phyloP scores from a whole-genome alignment of 257 asterid species.

The Gentiana macrophylla region DNA sequence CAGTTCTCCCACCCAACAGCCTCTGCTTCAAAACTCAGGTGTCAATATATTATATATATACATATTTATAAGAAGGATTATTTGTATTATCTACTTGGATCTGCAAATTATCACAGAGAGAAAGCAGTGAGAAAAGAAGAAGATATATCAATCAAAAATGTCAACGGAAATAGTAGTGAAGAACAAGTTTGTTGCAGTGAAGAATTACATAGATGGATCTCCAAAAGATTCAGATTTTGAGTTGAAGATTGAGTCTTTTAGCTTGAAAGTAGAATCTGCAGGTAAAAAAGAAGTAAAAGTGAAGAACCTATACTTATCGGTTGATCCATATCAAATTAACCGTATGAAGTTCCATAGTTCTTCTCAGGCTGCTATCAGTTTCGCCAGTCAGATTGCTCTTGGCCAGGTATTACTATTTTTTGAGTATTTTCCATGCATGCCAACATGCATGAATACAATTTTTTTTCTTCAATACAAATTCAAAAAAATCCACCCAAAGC shows the following conservation, averaged over 20 bases:
- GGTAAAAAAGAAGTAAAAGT: constrained; percentile 27
- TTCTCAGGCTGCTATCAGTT: constrained; percentile 29
- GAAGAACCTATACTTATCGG: constrained; percentile 41
- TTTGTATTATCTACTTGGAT: too few species aligned
- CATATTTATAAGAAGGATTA: too few species aligned
- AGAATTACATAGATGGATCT: constrained; percentile 17
- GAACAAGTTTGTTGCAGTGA: constrained; percentile 18
- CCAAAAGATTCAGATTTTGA: constrained; percentile 31
- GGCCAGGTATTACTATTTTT: constrained; percentile 18
- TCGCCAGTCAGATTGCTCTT: constrained; percentile 29
- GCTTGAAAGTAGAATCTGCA: not conserved
- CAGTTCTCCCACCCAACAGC: too few species aligned
- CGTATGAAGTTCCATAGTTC: constrained; percentile 47
- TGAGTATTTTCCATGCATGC: too few species aligned
- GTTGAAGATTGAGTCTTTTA: constrained; percentile 18
- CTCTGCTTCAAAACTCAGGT: too few species aligned
- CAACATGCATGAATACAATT: too few species aligned
- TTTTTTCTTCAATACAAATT: too few species aligned
- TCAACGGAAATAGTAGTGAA: constrained; percentile 11
- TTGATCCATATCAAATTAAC: constrained; percentile 65
- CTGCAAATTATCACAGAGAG: too few species aligned
- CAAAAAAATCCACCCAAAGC: too few species aligned
- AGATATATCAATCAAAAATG: not conserved
- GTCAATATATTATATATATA: too few species aligned
- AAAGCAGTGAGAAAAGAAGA: too few species aligned